phyloP scores from a whole-genome alignment of 352 stramenopile genomes.

The Phytopythium montanum region DNA sequence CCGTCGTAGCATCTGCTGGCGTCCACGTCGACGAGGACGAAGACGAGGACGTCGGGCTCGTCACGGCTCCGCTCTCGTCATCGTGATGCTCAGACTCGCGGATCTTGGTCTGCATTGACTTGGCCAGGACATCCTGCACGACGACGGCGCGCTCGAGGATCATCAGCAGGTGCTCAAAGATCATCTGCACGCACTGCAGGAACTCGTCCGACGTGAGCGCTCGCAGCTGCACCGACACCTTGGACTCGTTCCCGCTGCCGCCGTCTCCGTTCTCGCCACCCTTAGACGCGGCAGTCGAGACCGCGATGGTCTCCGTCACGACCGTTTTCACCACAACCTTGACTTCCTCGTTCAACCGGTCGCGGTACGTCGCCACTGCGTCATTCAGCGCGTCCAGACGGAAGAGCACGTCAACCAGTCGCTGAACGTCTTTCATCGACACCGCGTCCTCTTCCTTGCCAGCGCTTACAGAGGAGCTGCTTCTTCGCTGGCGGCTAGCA shows the following conservation, averaged over 20 bases:
- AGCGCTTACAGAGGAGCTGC: slow-evolving; percentile 11
- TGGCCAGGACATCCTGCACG: slow-evolving; percentile 66
- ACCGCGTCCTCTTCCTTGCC: slow-evolving; percentile 30
- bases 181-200: slow-evolving; percentile 86
- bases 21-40: slow-evolving; percentile 22
- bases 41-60: slow-evolving; percentile 18
- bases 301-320: slow-evolving; percentile 84
- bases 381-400: slow-evolving; percentile 65
- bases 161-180: slow-evolving; percentile 86
- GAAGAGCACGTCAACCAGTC: slow-evolving; percentile 69
- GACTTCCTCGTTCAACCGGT: slow-evolving; percentile 85
- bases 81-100: slow-evolving; percentile 18
- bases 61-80: neutral
- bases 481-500: slow-evolving; percentile 1
- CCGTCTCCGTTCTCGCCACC: slow-evolving; percentile 6
- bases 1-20: slow-evolving; percentile 32
- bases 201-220: slow-evolving; percentile 83
- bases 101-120: slow-evolving; percentile 74
- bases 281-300: slow-evolving; percentile 49
- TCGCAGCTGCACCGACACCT: slow-evolving; percentile 78
- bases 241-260: slow-evolving; percentile 40
- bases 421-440: slow-evolving; percentile 37
- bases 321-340: slow-evolving; percentile 87
- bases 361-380: slow-evolving; percentile 71
- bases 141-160: slow-evolving; percentile 75